Evolutionary conservation across 805 yeast species (phyloP).

Genomic region (Candida stauntonica): DNA sequence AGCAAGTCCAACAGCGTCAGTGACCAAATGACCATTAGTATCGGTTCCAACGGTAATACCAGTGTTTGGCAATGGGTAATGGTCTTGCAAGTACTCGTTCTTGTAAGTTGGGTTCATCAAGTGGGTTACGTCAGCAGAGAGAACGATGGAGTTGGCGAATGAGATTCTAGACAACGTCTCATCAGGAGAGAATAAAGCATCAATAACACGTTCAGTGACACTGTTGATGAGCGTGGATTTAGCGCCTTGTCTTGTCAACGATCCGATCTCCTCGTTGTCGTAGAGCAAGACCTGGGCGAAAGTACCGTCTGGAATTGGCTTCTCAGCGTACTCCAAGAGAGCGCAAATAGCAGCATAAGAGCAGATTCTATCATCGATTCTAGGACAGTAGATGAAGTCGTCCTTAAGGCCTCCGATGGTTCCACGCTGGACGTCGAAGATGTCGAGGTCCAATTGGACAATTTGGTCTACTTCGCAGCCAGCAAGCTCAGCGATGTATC

Average conservation of each 20-base stretch:
- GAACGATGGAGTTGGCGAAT: slow-evolving; percentile 71
- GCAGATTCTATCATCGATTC: slow-evolving; percentile 82
- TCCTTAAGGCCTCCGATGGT: slow-evolving; percentile 69
- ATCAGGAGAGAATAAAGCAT: slow-evolving; percentile 17
- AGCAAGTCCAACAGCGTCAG: slow-evolving; percentile 71
- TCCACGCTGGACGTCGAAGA: slow-evolving; percentile 80
- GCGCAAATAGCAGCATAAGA: slow-evolving; percentile 67
- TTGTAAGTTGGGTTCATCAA: slow-evolving; percentile 75
- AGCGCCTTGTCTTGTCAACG: slow-evolving; percentile 77
- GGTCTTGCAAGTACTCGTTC: slow-evolving; percentile 66
- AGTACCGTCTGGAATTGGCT: slow-evolving; percentile 31
- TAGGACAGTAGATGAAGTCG: slow-evolving; percentile 77
- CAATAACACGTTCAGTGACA: slow-evolving; percentile 52
- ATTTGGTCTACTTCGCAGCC: slow-evolving; percentile 56
- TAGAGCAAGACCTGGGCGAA: slow-evolving; percentile 62
- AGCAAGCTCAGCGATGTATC: slow-evolving; percentile 63
- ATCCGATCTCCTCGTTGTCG: slow-evolving; percentile 84
- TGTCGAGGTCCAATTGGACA: slow-evolving; percentile 67
- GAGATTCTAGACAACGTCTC: slow-evolving; percentile 33
- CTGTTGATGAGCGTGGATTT: slow-evolving; percentile 70
- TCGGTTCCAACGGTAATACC: slow-evolving; percentile 72
- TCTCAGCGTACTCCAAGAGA: slow-evolving; percentile 43
- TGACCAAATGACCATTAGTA: slow-evolving; percentile 80
- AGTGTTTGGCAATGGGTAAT: slow-evolving; percentile 73
- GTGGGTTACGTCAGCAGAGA: slow-evolving; percentile 84